Evolutionary conservation across 169 alveolate genomes (phyloP), one percentile per base, ranked within the genome.

Genomic region (Babesia caballi): DNA sequence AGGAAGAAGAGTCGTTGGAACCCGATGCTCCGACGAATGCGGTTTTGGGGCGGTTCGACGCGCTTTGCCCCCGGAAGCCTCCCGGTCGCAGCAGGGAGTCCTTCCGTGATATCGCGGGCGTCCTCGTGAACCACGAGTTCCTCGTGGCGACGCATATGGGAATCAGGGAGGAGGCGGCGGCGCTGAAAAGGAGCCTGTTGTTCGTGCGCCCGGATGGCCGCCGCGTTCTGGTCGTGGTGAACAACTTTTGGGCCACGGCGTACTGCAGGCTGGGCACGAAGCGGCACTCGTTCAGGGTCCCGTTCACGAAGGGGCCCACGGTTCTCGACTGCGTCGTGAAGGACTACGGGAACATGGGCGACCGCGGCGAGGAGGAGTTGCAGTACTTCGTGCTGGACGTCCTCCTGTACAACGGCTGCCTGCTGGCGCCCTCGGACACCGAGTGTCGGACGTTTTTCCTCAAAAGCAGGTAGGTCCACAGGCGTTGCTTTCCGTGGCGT

Each of bases 251-350:
- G 36, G 88, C 77, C 23, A 69, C 66, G 19, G 88, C 21, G 19
- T 70, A 60, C 32, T 19, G 65, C 21, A 80, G 41, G 52, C 47
- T 46, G 9, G 83, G 83, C 11, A 32, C 19, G 8, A 21, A 23
- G 17, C 27, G 68, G 38, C 41, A 36, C 35, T 21, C 28, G 3
- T 80, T 80, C 38, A 68, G 50, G 35, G 72, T 53, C 15, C 42
- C 54, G n/a, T 69, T 80, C 33, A 61, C 61, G 40, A 73, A 70
- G 59, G 88, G 88, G 19, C 84, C 77, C 30, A 80, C 88, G 0
- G 28, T 80, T 0, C 74, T 80, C 52, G 88, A 80, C 30, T 67
- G 82, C 47, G 76, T 80, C 23, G 68, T 78, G 14, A 52, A 59
- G 40, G 77, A 73, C 27, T 30, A 44, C 17, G 44, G 30, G 3